Evolutionary conservation across 345 rosid genomes (phyloP).

Genomic region (Anacardium occidentale): DNA sequence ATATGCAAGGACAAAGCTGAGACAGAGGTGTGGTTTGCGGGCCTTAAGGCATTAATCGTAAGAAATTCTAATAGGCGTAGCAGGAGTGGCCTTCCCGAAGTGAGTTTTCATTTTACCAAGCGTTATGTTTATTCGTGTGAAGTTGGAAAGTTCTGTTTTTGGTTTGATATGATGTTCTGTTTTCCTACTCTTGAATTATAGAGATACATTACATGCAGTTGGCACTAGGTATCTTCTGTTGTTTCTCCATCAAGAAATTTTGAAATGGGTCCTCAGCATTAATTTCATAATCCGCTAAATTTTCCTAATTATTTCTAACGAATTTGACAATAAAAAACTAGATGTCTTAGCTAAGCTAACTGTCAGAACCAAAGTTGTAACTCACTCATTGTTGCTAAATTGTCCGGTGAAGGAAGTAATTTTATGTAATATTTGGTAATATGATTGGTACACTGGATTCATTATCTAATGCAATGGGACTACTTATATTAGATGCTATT

Average conservation of each 20-base stretch:
- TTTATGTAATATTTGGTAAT: neutral
- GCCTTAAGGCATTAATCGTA: slow-evolving; percentile 68
- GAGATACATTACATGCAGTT: neutral
- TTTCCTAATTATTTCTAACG: neutral
- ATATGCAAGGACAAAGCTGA: slow-evolving; percentile 97
- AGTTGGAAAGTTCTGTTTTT: neutral
- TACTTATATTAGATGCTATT: neutral
- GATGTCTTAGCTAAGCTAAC: neutral
- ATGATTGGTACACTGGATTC: neutral
- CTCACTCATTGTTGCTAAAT: neutral
- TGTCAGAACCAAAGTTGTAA: neutral
- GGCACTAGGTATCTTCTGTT: neutral
- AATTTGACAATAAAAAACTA: neutral
- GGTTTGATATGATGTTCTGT: neutral
- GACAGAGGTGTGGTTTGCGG: slow-evolving; percentile 86
- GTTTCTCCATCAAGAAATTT: neutral
- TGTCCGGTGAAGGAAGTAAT: neutral
- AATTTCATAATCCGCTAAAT: neutral
- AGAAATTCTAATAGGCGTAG: slow-evolving; percentile 50
- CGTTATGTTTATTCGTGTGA: neutral
- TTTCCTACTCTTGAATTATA: neutral
- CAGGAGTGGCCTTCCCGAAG: slow-evolving; percentile 69
- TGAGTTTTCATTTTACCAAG: slow-evolving; percentile 31
- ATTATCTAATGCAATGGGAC: neutral
- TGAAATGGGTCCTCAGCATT: neutral